phyloP scores from a whole-genome alignment of 352 stramenopile genomes.

The Globisporangium nunn region DNA sequence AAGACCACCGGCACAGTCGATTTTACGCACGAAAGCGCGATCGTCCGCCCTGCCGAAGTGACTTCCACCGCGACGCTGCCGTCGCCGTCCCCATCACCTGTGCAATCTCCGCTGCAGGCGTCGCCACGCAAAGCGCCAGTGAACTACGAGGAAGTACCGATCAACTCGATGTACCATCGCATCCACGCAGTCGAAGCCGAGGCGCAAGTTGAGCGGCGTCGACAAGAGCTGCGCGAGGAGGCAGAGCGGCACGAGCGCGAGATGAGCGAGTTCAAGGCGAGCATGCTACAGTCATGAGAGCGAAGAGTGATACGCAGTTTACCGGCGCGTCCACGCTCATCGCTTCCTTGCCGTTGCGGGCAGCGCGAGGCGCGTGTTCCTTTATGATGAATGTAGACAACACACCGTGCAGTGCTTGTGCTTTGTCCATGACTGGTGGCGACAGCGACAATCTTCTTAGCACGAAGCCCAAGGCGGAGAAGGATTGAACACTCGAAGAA shows the following conservation, averaged over 20 bases:
- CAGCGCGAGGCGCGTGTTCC: too few relatives aligned
- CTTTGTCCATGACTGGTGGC: too few relatives aligned
- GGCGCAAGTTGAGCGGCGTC: slow-evolving; percentile 33
- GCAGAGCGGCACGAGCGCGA: slow-evolving; percentile 43
- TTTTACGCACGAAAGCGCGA: neutral
- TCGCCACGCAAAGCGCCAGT: slow-evolving; percentile 17
- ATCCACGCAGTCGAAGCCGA: slow-evolving; percentile 49
- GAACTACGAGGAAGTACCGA: slow-evolving; percentile 56
- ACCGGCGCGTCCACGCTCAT: too few relatives aligned
- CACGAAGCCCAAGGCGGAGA: too few relatives aligned
- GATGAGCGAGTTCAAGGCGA: slow-evolving; percentile 53
- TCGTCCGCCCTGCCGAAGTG: neutral
- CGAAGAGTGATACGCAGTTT: too few relatives aligned
- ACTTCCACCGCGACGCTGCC: neutral
- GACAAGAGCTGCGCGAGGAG: slow-evolving; percentile 37
- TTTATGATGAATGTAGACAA: too few relatives aligned
- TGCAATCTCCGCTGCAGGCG: neutral
- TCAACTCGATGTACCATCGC: slow-evolving; percentile 72
- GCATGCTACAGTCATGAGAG: slow-evolving; percentile 18
- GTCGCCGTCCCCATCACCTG: neutral
- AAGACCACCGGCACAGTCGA: neutral
- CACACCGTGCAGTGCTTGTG: too few relatives aligned
- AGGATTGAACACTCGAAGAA: too few relatives aligned
- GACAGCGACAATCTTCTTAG: too few relatives aligned
- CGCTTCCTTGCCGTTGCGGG: too few relatives aligned